Base-by-base conservation (phyloP, 306 rosid genomes). In the Quercus ilex region DNA sequence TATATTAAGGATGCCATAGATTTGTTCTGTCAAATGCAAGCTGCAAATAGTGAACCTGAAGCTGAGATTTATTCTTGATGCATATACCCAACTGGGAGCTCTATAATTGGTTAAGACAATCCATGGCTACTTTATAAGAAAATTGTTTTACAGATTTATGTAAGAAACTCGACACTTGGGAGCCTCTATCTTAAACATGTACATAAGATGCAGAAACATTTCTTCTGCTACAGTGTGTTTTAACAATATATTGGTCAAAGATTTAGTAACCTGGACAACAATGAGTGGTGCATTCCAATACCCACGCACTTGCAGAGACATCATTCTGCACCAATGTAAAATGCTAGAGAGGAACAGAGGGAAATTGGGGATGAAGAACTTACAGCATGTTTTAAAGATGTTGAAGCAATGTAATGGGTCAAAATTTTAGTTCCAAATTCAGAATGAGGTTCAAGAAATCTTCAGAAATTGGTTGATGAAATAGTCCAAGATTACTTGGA, bases 401-500 rank as follows among this genome's bases (percentile, higher is more conserved):
- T 38, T 38, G 46, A 38, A 0, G 1, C 46, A 2, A 38, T 6
- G 11, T 38, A 71, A 74, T 21, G 86, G 89, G 11, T 86, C 90
- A 69, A 90, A 88, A 83, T 85, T 79, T 65, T 92, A 88, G 53
- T 82, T 64, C 77, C 91, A 75, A 77, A 89, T 94, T 25, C 94
- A 91, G 83, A 86, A 80, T 7, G 91, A 94, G 81, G 94, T 92
- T 9, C 75, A 70, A 74, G 84, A 85, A 68, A 82, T 91, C 62
- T 90, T 91, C 76, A 87, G 84, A 75, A 83, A n/a, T 94, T 97
- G 98, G 92, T 84, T 15, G 89, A 85, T 82, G 97, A 38, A 94
- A 90, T 80, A 1, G 97, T 83, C 82, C 86, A 7, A 81, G 89
- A 87, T 82, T 91, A 89, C 78, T 83, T 87, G 46, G 85, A 79